Evolutionary conservation across 495 filamentous ascomycete species (phyloP).

Genomic region (Aspergillus nanangensis): DNA sequence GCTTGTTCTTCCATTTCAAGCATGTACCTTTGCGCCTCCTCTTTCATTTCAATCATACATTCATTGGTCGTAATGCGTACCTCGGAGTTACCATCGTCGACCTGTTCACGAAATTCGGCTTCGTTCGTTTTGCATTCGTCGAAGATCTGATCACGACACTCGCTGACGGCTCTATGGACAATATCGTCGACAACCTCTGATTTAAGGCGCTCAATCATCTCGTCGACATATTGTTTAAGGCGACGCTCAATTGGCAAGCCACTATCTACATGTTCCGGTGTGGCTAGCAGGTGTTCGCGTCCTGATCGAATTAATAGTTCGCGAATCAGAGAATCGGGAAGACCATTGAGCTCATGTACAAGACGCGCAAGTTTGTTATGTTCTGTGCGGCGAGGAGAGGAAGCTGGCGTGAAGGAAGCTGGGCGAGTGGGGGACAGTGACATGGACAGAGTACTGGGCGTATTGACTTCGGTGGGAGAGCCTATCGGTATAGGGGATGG

Average conservation of each 20-base stretch:
- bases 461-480: slow-evolving; percentile 16
- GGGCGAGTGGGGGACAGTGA: slow-evolving; percentile 16
- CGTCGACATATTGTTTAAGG: slow-evolving; percentile 14
- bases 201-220: slow-evolving; percentile 12
- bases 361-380: slow-evolving; percentile 11
- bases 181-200: slow-evolving; percentile 11
- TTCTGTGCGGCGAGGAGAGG: slow-evolving; percentile 9
- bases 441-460: slow-evolving; percentile 14
- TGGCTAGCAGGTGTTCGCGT: slow-evolving; percentile 16
- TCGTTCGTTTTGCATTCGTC: slow-evolving; percentile 12
- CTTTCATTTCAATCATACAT: slow-evolving; percentile 13
- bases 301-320: slow-evolving; percentile 13
- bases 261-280: slow-evolving; percentile 11
- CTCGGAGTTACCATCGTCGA: slow-evolving; percentile 15
- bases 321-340: slow-evolving; percentile 12
- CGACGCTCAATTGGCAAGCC: slow-evolving; percentile 9
- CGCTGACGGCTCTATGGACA: slow-evolving; percentile 9
- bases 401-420: slow-evolving; percentile 12
- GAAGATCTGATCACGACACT: slow-evolving; percentile 14
- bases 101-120: slow-evolving; percentile 14
- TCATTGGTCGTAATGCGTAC: slow-evolving; percentile 13
- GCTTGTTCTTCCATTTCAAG: slow-evolving; percentile 12
- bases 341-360: slow-evolving; percentile 11
- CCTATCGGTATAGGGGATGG: slow-evolving; percentile 12
- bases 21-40: slow-evolving; percentile 8